Evolutionary conservation across 2,329 filamentous ascomycete genomes (phyloP).

Genomic region (Cercospora beticola): DNA sequence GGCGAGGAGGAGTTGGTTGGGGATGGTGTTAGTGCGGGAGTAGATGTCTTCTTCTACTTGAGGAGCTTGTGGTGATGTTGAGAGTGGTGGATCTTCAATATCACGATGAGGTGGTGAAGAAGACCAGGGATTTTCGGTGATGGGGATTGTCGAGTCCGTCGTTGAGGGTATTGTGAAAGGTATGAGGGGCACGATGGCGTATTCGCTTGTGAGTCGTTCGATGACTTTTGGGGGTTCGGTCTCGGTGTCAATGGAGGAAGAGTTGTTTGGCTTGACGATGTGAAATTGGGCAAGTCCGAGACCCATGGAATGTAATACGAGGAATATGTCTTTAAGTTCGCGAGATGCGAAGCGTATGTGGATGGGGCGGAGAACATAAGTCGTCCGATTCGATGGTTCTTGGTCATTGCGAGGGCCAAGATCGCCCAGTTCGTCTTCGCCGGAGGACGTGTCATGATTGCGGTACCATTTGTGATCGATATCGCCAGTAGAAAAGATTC

Average conservation of each 20-base stretch:
- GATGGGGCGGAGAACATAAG: constrained; percentile 22
- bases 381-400: not conserved
- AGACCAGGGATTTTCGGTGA: not conserved
- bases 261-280: constrained; percentile 5
- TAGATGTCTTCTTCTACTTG: not conserved
- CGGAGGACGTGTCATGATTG: not conserved
- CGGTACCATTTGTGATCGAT: not conserved
- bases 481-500: not conserved
- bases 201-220: constrained; percentile 19
- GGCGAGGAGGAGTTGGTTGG: constrained; percentile 10
- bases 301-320: constrained; percentile 22
- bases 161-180: not conserved
- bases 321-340: constrained; percentile 25
- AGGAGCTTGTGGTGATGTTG: not conserved
- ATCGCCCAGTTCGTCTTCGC: not conserved
- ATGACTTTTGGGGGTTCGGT: not conserved
- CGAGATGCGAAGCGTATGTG: constrained; percentile 22
- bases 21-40: not conserved
- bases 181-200: constrained; percentile 15
- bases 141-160: not conserved
- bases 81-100: not conserved
- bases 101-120: not conserved
- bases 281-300: constrained; percentile 18
- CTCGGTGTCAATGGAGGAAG: not conserved
- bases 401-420: not conserved